Conservation (phyloP, 225 moss, liverwort and hornwort species). For the Polytrichum formosum region DNA sequence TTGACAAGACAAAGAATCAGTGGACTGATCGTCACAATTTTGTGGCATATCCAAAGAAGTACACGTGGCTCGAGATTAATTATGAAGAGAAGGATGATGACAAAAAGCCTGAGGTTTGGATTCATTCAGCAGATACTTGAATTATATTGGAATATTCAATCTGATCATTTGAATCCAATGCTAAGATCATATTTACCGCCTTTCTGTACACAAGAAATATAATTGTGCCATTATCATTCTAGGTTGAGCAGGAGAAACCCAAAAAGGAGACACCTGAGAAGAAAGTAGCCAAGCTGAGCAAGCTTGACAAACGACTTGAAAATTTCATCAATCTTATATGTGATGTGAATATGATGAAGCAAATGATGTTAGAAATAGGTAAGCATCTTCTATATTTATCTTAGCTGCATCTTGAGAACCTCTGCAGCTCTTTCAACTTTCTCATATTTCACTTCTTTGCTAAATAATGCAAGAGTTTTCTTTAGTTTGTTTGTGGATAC, state of each 20-base stretch:
- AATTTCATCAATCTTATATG: slow-evolving; percentile 70
- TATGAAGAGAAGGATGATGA: slow-evolving; percentile 53
- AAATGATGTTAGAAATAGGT: slow-evolving; percentile 95
- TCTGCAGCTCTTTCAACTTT: not conserved
- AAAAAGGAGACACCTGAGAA: not conserved
- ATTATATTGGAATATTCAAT: too few species aligned
- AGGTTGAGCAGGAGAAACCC: slow-evolving; percentile 21
- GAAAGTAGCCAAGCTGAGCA: slow-evolving; percentile 41
- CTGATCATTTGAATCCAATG: too few species aligned
- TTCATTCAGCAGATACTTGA: too few species aligned
- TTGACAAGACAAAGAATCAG: slow-evolving; percentile 55
- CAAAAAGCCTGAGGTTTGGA: slow-evolving; percentile 24
- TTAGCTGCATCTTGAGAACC: not conserved
- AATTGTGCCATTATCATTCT: not conserved
- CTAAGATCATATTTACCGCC: too few species aligned
- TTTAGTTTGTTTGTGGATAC: too few species aligned
- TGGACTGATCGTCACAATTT: slow-evolving; percentile 63
- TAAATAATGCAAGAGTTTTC: not conserved
- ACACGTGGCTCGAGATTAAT: slow-evolving; percentile 99
- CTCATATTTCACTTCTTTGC: not conserved
- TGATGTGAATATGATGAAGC: slow-evolving; percentile 83
- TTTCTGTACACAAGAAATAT: too few species aligned
- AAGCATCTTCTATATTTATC: slow-evolving; percentile 3
- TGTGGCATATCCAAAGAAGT: slow-evolving; percentile 54
- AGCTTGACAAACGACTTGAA: slow-evolving; percentile 66